These are phyloP conservation scores for Exophiala spinifera DNA, from an alignment of 2,329 filamentous ascomycete genomes.

Conservation along the genomic window DNA sequence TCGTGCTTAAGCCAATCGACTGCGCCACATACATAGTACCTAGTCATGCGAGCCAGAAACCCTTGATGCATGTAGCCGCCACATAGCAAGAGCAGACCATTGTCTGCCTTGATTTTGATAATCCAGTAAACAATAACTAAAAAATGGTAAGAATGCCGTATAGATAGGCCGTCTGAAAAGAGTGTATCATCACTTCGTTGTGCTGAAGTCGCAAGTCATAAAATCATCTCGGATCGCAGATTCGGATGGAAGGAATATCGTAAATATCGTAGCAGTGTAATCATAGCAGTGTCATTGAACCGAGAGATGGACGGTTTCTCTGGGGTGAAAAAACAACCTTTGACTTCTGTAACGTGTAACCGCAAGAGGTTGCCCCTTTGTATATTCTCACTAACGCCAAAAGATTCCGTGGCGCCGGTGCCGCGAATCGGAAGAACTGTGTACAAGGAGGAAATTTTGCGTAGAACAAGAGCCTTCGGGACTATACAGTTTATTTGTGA, in stretches of 20 bases:
- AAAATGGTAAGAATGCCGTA: background rate
- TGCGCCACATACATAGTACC: constrained; percentile 15
- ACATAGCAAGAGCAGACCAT: background rate
- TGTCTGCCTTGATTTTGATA: background rate
- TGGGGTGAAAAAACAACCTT: background rate
- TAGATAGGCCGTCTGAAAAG: background rate
- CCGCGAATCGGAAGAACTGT: constrained; percentile 8
- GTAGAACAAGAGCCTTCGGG: constrained; percentile 3
- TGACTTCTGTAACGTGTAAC: background rate
- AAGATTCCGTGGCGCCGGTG: background rate
- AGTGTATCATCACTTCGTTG: constrained; percentile 7
- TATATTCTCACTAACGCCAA: constrained; percentile 1
- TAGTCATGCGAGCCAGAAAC: background rate
- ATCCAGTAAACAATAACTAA: background rate
- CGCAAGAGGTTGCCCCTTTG: background rate
- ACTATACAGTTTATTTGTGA: constrained; percentile 19
- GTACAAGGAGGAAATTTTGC: constrained; percentile 9
- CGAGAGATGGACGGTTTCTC: background rate
- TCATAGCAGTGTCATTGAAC: constrained; percentile 1
- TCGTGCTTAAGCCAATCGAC: constrained; percentile 69
- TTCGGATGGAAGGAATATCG: constrained; percentile 3
- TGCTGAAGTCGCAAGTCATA: constrained; percentile 13
- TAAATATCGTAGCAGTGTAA: constrained; percentile 3
- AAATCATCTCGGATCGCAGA: background rate
- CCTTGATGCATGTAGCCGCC: constrained; percentile 8